phyloP scores from a whole-genome alignment of 257 asterid genomes.

The Euphrasia confusa region DNA sequence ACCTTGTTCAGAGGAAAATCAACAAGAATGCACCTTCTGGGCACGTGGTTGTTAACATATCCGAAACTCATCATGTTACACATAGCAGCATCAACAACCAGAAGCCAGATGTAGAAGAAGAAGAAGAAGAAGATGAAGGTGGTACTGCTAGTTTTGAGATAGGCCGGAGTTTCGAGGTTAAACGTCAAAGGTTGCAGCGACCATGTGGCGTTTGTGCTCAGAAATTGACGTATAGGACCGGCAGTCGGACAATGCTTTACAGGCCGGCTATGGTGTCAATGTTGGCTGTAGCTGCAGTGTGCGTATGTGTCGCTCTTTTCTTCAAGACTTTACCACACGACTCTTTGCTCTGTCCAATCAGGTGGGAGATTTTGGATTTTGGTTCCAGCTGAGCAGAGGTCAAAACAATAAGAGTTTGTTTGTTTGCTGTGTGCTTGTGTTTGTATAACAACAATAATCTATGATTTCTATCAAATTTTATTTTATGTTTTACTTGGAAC shows the following conservation, averaged over 20 bases:
- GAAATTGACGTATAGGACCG: slow-evolving; percentile 32
- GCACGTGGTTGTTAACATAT: slow-evolving; percentile 59
- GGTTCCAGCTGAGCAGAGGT: slow-evolving; percentile 45
- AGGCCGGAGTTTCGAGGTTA: slow-evolving; percentile 20
- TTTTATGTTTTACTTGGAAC: background rate
- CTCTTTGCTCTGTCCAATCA: slow-evolving; percentile 60
- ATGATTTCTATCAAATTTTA: slow-evolving; percentile 14
- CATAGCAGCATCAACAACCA: slow-evolving; percentile 34
- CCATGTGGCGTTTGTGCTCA: slow-evolving; percentile 50
- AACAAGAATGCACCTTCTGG: slow-evolving; percentile 35
- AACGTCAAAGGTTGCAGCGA: slow-evolving; percentile 18
- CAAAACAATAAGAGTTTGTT: background rate
- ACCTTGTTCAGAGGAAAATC: slow-evolving; percentile 67
- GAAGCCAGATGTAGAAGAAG: slow-evolving; percentile 35
- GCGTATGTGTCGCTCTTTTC: slow-evolving; percentile 80
- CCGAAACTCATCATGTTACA: slow-evolving; percentile 22
- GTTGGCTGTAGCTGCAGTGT: slow-evolving; percentile 77
- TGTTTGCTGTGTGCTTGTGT: slow-evolving; percentile 25
- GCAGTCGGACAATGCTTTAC: slow-evolving; percentile 42
- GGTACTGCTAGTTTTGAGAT: slow-evolving; percentile 40
- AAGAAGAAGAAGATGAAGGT: slow-evolving; percentile 20
- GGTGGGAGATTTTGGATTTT: slow-evolving; percentile 78
- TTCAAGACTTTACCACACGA: slow-evolving; percentile 67
- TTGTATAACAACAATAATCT: slow-evolving; percentile 23
- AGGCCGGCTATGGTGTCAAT: slow-evolving; percentile 72